These are phyloP conservation scores for Cytospora piceicola DNA, from an alignment of 2,329 filamentous ascomycete genomes.

Conservation along the genomic window DNA sequence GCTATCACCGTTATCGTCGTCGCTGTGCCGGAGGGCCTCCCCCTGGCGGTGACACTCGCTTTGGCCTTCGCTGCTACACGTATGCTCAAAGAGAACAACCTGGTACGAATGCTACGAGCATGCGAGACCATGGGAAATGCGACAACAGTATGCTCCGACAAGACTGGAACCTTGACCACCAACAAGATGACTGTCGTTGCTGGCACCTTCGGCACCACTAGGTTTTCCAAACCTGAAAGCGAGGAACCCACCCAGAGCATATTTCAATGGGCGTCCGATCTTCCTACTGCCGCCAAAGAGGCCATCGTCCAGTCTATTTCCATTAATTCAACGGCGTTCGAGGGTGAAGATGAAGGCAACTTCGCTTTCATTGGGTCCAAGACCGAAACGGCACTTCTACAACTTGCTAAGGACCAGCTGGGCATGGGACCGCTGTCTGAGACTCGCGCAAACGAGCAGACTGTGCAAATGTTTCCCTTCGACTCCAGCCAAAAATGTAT, in stretches of 20 bases:
- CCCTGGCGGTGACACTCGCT: constrained; percentile 68
- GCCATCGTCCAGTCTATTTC: constrained; percentile 49
- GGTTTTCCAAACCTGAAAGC: constrained; percentile 19
- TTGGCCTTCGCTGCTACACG: constrained; percentile 69
- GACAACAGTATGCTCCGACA: constrained; percentile 67
- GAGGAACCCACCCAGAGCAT: constrained; percentile 22
- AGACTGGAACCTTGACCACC: constrained; percentile 75
- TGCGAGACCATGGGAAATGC: constrained; percentile 74
- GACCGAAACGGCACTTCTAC: constrained; percentile 59
- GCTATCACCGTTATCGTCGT: constrained; percentile 69
- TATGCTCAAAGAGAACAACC: constrained; percentile 71
- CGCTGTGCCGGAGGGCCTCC: constrained; percentile 68
- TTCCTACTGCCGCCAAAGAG: constrained; percentile 39
- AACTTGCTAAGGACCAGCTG: constrained; percentile 54
- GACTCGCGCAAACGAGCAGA: constrained; percentile 50
- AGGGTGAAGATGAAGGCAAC: constrained; percentile 51
- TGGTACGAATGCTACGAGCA: constrained; percentile 68
- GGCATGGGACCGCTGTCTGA: constrained; percentile 53
- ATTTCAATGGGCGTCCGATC: constrained; percentile 39
- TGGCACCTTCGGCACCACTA: constrained; percentile 60
- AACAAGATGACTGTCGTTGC: constrained; percentile 79
- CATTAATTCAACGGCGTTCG: constrained; percentile 64
- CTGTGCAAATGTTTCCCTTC: constrained; percentile 57
- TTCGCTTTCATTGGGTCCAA: constrained; percentile 58
- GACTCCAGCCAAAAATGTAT: constrained; percentile 61